phyloP scores from a whole-genome alignment of 2,329 filamentous ascomycete genomes.

The Setomelanomma holmii region DNA sequence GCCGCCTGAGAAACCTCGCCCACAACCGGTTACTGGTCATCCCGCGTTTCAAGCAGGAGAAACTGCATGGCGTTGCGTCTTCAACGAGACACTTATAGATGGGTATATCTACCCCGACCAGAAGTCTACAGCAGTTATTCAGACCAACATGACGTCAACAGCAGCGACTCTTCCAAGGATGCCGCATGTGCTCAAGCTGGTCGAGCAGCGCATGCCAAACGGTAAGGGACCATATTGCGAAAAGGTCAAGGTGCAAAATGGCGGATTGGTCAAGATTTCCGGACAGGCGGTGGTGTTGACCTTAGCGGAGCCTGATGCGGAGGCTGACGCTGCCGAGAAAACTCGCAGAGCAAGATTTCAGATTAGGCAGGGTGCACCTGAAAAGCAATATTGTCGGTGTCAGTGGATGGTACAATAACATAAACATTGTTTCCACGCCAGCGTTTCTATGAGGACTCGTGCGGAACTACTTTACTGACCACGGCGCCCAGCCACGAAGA shows the following conservation, averaged over 20 bases:
- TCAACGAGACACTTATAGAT: constrained; percentile 35
- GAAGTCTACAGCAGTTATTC: not conserved
- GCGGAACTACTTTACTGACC: too few relatives aligned
- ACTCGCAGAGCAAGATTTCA: constrained; percentile 3
- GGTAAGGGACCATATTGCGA: constrained; percentile 30
- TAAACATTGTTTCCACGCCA: not conserved
- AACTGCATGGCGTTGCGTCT: constrained; percentile 34
- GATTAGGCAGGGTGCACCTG: constrained; percentile 1
- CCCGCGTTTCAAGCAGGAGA: constrained; percentile 19
- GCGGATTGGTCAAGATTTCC: not conserved
- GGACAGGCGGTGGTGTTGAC: constrained; percentile 8
- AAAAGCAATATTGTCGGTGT: constrained; percentile 21
- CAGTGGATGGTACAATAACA: constrained; percentile 28
- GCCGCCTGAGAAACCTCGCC: not conserved
- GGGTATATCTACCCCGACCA: constrained; percentile 28
- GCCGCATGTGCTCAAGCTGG: constrained; percentile 33
- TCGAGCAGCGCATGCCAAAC: constrained; percentile 25
- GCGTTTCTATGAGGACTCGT: too few relatives aligned
- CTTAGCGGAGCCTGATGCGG: constrained; percentile 8
- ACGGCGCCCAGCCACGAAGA: too few relatives aligned
- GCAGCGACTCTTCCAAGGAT: constrained; percentile 9
- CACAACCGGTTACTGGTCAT: constrained; percentile 1
- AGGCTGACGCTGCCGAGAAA: constrained; percentile 2
- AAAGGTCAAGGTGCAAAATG: constrained; percentile 14
- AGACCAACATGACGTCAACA: not conserved